A percentile compares a stretch with the other conserved stretches of the same genome.
phyloP scores from a whole-genome alignment of 116 monocot genomes.

The Iris pallida region DNA sequence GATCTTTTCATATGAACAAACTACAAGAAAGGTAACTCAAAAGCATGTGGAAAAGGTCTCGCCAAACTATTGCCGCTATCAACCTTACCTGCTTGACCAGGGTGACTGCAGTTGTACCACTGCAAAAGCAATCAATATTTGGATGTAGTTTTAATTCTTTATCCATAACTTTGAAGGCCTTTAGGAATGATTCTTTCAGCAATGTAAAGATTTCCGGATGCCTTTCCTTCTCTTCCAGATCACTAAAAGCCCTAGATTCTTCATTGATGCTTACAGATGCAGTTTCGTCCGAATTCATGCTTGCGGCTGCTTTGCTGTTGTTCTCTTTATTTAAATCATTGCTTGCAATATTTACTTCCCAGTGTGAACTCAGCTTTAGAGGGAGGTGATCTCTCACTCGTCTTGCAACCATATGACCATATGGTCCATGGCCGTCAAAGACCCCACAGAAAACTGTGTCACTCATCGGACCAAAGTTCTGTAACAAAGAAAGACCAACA shows the following conservation, averaged over 20 bases:
- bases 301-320: conserved; percentile 24
- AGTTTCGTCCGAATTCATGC: conserved; percentile 44
- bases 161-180: conserved; percentile 64
- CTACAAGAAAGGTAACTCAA: not conserved
- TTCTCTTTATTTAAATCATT: conserved; percentile 22
- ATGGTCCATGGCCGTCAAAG: conserved; percentile 88
- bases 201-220: conserved; percentile 41
- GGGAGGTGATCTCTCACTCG: conserved; percentile 75
- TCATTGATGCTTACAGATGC: conserved; percentile 28
- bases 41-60: not conserved
- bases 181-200: conserved; percentile 50
- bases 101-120: conserved; percentile 79
- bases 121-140: conserved; percentile 60
- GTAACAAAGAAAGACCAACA: not conserved
- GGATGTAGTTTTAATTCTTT: conserved; percentile 60
- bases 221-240: conserved; percentile 24
- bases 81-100: conserved; percentile 58
- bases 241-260: conserved; percentile 20
- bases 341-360: conserved; percentile 24
- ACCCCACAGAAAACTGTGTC: conserved; percentile 80
- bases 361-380: conserved; percentile 41
- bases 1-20: not conserved
- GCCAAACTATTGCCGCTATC: not conserved
- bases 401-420: conserved; percentile 72
- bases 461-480: conserved; percentile 62